A percentile compares a stretch with the other conserved stretches of the same genome.
phyloP scores from a whole-genome alignment of 805 yeast genomes.

The Schwanniomyces vanrijiae region DNA sequence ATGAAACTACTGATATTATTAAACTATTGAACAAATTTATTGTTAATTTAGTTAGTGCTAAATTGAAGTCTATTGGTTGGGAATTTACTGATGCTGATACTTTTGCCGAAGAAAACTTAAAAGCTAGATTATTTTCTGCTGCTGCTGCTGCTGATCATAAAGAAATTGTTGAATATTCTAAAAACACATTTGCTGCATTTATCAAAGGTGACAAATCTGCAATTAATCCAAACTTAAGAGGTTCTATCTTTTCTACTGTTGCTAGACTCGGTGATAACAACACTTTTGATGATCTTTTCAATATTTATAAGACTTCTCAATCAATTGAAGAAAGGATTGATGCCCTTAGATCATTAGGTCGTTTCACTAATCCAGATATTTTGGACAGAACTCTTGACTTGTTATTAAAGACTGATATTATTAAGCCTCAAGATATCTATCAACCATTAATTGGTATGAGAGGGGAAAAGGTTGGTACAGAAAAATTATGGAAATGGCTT shows the following conservation, averaged over 20 bases:
- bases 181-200: conserved; percentile 52
- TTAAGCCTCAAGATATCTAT: conserved; percentile 70
- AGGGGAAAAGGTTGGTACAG: conserved; percentile 61
- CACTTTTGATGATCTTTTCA: conserved; percentile 61
- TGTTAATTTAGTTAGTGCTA: conserved; percentile 54
- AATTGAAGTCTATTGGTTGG: conserved; percentile 63
- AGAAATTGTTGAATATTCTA: conserved; percentile 46
- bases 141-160: conserved; percentile 57
- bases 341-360: conserved; percentile 71
- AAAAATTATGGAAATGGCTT: conserved; percentile 73
- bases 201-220: conserved; percentile 65
- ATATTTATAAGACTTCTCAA: conserved; percentile 60
- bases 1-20: conserved; percentile 48
- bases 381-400: conserved; percentile 56
- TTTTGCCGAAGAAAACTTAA: conserved; percentile 64
- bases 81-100: conserved; percentile 55
- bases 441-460: conserved; percentile 77
- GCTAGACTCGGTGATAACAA: conserved; percentile 62
- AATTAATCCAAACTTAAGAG: conserved; percentile 72
- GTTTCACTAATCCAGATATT: conserved; percentile 52
- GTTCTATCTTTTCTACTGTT: conserved; percentile 62
- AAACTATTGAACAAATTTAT: conserved; percentile 53
- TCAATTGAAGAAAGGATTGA: conserved; percentile 66
- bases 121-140: conserved; percentile 58
- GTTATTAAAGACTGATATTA: conserved; percentile 55